A percentile compares a stretch with the other conserved stretches of the same genome.
Evolutionary conservation across 176 grass and related monocot species (phyloP).

Genomic region (Miscanthus lutarioriparius): DNA sequence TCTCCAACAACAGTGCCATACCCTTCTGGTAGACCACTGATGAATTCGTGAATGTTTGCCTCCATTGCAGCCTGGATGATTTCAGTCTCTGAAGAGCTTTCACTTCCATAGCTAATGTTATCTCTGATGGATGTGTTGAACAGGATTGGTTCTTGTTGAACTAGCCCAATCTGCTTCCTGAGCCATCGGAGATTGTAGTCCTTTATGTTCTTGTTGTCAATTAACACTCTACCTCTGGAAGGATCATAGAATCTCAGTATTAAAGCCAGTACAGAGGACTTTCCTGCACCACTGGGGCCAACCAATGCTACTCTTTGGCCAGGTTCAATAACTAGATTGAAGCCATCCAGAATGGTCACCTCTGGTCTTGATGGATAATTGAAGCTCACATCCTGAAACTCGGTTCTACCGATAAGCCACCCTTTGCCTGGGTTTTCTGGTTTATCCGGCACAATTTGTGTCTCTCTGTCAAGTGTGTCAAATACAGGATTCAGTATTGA

Average conservation of each 20-base stretch:
- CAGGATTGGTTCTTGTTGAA: slow-evolving; percentile 58
- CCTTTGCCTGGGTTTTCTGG: slow-evolving; percentile 33
- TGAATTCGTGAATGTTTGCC: slow-evolving; percentile 62
- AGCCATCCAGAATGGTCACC: slow-evolving; percentile 43
- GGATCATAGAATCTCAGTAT: slow-evolving; percentile 68
- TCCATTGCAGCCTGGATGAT: slow-evolving; percentile 49
- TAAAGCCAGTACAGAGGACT: slow-evolving; percentile 55
- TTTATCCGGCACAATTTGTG: slow-evolving; percentile 50
- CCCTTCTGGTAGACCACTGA: slow-evolving; percentile 48
- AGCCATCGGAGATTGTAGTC: slow-evolving; percentile 52
- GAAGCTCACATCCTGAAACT: slow-evolving; percentile 56
- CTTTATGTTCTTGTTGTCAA: slow-evolving; percentile 48
- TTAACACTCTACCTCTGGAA: slow-evolving; percentile 35
- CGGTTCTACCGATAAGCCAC: slow-evolving; percentile 37
- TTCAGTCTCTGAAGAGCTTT: slow-evolving; percentile 41
- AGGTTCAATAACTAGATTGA: slow-evolving; percentile 47
- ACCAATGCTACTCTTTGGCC: slow-evolving; percentile 60
- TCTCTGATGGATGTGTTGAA: slow-evolving; percentile 57
- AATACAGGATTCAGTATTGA: slow-evolving; percentile 56
- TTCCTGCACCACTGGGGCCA: slow-evolving; percentile 65
- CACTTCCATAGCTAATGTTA: slow-evolving; percentile 57
- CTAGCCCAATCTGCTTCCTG: slow-evolving; percentile 54
- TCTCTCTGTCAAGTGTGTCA: slow-evolving; percentile 61
- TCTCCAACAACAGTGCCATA: slow-evolving; percentile 63
- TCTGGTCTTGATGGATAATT: slow-evolving; percentile 58